A percentile compares a stretch with the other conserved stretches of the same genome.
Evolutionary conservation across 148 eudicot species (phyloP).

Genomic region (Heliamphora exappendiculata): DNA sequence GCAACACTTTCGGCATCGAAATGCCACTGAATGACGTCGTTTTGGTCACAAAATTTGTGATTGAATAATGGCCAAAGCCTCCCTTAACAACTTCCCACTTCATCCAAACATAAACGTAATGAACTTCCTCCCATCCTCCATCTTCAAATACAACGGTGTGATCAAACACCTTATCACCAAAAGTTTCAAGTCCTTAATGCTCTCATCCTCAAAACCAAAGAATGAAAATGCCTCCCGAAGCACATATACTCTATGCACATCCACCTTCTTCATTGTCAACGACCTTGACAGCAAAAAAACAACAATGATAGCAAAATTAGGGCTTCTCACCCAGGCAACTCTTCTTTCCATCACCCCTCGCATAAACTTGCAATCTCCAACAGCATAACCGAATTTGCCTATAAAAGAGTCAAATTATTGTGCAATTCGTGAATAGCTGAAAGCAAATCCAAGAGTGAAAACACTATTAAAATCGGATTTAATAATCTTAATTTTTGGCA

Average conservation of each 20-base stretch:
- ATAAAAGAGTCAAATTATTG: slow-evolving; percentile 68
- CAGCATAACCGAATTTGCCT: slow-evolving; percentile 45
- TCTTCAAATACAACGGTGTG: slow-evolving; percentile 68
- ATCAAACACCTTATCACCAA: slow-evolving; percentile 70
- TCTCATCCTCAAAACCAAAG: slow-evolving; percentile 94
- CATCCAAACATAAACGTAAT: slow-evolving; percentile 71
- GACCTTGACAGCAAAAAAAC: slow-evolving; percentile 68
- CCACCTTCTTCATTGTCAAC: slow-evolving; percentile 65
- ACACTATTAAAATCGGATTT: too few relatives aligned
- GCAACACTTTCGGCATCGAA: too few relatives aligned
- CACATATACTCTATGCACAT: slow-evolving; percentile 67
- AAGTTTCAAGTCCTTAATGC: slow-evolving; percentile 75
- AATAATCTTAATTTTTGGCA: too few relatives aligned
- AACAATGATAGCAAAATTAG: slow-evolving; percentile 72
- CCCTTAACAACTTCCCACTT: slow-evolving; percentile 62
- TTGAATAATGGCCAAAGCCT: slow-evolving; percentile 61
- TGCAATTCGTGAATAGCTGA: slow-evolving; percentile 60
- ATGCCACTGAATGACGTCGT: too few relatives aligned
- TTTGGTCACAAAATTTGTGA: slow-evolving; percentile 83
- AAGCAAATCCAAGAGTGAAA: slow-evolving; percentile 47
- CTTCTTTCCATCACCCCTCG: slow-evolving; percentile 90
- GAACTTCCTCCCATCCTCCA: slow-evolving; percentile 79
- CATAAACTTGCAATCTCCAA: slow-evolving; percentile 67
- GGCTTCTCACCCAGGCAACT: slow-evolving; percentile 52
- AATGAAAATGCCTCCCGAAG: slow-evolving; percentile 64